Base-by-base conservation (phyloP, 805 yeast species). In the Saccharomycopsis guyanensis region DNA sequence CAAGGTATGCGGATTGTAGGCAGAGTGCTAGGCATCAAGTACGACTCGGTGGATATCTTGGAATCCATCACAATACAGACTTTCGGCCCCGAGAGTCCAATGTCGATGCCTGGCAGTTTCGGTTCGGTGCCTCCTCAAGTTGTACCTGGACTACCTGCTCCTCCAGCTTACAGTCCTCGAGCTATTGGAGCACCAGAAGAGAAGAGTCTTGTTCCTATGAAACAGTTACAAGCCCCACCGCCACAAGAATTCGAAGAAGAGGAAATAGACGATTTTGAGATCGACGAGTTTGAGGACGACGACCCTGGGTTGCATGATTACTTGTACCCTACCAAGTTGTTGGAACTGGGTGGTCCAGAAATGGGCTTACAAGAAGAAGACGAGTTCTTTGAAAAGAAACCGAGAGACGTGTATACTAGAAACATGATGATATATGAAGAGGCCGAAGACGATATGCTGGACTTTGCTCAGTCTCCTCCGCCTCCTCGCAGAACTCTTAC, bases 241-340 rank as follows among this genome's bases (percentile, higher is more conserved):
- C 10, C 10, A 15, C 20, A 8, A 15, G 40, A 38, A 22, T 13
- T 13, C n/a, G 18, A n/a, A 7, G 38, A 31, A 5, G 19, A 33
- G 13, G 42, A 42, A n/a, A 15, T 34, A 8, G 45, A 42, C 19
- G 45, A 42, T 3, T 35, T 29, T 3, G 40, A 19, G 2, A 15
- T n/a, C 2, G 40, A 38, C 15, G 46, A 42, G 16, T 35, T 20
- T 27, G 41, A 3, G 25, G 38, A 42, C 22, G 45, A 42, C 16
- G 43, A 40, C 20, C 5, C 12, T 15, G 33, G 13, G 15, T n/a
- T 10, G 22, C 40, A 42, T 12, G 45, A 42, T 12, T 33, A 40
- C 22, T 29, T 40, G 13, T 40, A 29, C 13, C 22, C 37, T 19
- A 24, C 43, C 3, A 27, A 18, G 31, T 23, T n/a, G 20, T 31